Evolutionary conservation across 768 basidiomycete genomes (phyloP), one percentile per base, ranked within the genome.

Genomic region (Trametes meyenii): DNA sequence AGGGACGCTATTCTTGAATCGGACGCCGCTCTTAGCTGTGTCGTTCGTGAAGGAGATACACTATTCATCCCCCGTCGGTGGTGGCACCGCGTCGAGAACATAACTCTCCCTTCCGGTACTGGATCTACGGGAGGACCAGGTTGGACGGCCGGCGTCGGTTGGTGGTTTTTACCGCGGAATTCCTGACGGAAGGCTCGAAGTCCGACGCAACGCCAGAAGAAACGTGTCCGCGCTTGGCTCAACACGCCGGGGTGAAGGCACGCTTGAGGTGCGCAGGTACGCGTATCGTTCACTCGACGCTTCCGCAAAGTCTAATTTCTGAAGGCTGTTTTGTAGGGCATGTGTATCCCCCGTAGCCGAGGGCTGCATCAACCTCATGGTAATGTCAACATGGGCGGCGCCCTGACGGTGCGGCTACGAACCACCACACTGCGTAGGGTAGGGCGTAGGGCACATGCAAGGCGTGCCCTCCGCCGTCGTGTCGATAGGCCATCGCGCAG

Each of bases 41-140:
- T 69, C 7, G 54, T 68, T 26, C 56, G 61, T 11, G 68, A 69
- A 43, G 64, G 70, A 12, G 67, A 71, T 52, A 69, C 67, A 39
- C 45, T 71, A n/a, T 69, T 65, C 53, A 62, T 71, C 33, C 70
- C 68, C 2, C 59, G 65, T 16, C 60, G 68, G 10, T 69, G 70
- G 68, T 69, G 70, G 67, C 70, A 71, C 48, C 68, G 70, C 17
- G 68, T 71, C 16, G 68, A 69, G 64, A 69, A 68, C 53, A 65
- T 71, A 35, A 33, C 38, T 26, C 48, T 70, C 12, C 44, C 21
- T 23, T n/a, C n/a, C n/a, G n/a, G n/a, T n/a, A n/a, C n/a, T n/a
- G n/a, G n/a, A n/a, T n/a, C 35, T 13, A 2, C 33, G 12, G 49
- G 24, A 1, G 46, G 23, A 10, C 23, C 38, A 23, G 67, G 67